phyloP scores from a whole-genome alignment of 768 basidiomycete species.

The Krasilnikovozyma curviuscula region DNA sequence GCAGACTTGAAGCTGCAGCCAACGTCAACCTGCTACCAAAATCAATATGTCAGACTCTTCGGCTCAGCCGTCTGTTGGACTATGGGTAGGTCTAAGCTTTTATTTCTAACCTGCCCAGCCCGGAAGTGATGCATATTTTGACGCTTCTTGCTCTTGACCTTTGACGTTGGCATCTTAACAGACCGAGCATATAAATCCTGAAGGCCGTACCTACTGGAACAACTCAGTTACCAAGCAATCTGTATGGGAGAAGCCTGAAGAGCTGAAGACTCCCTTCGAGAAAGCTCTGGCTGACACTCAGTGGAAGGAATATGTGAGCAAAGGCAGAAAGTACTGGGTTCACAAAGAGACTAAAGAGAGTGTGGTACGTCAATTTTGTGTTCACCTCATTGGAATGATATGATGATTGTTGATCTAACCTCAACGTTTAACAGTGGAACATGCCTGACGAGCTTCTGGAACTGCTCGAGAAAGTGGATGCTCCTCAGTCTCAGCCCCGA shows the following conservation, averaged over 20 bases:
- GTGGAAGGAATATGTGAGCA: slow-evolving; percentile 94
- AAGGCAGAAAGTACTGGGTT: slow-evolving; percentile 77
- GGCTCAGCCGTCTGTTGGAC: no score
- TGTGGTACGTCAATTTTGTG: slow-evolving; percentile 13
- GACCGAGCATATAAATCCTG: neutral
- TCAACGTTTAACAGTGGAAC: slow-evolving; percentile 50
- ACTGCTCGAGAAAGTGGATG: slow-evolving; percentile 56
- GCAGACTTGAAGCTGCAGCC: no score
- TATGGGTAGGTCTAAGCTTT: no score
- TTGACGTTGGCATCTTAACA: neutral
- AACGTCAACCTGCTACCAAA: no score
- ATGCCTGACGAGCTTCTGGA: slow-evolving; percentile 80
- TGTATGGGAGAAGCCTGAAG: slow-evolving; percentile 97
- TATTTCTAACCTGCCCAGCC: no score
- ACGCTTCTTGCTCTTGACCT: neutral
- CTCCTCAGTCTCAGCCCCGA: neutral
- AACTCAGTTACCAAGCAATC: slow-evolving; percentile 58
- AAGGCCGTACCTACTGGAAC: slow-evolving; percentile 46
- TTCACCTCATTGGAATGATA: neutral
- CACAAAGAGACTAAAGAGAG: slow-evolving; percentile 80
- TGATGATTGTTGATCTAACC: neutral
- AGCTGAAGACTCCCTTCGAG: slow-evolving; percentile 63
- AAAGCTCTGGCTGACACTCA: slow-evolving; percentile 70
- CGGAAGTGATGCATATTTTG: neutral
- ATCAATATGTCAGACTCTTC: no score